Percentiles rank a stretch among this genome's conserved stretches.
Conservation (phyloP, 176 grass and related monocot genomes). For the Eragrostis nindensis region DNA sequence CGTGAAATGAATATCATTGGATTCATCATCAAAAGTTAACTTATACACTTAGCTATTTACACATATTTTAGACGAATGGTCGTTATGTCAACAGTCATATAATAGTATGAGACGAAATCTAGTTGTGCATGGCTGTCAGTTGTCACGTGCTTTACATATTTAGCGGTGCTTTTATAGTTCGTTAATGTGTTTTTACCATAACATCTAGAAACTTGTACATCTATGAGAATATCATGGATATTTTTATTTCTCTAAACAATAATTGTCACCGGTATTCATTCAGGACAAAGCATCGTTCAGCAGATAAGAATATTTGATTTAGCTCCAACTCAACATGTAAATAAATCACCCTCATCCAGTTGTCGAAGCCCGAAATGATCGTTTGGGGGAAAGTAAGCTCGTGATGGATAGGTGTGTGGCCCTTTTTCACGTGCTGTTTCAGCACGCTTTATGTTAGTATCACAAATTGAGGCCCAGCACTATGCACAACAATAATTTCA, state of each 20-base stretch:
- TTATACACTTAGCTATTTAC: no score
- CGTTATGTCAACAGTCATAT: no score
- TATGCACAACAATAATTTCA: slow-evolving; percentile 36
- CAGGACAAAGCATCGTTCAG: not conserved
- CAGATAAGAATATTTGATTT: not conserved
- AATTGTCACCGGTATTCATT: not conserved
- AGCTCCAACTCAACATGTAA: not conserved
- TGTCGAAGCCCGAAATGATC: not conserved
- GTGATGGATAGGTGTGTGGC: slow-evolving; percentile 31
- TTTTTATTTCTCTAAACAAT: no score
- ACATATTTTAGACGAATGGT: no score
- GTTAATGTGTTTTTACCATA: not conserved
- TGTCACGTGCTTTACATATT: not conserved
- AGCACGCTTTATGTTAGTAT: slow-evolving; percentile 37
- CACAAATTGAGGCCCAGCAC: slow-evolving; percentile 21
- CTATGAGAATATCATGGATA: not conserved
- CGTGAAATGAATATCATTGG: no score
- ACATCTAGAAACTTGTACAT: not conserved
- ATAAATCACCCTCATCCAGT: slow-evolving; percentile 17
- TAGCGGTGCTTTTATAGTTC: not conserved
- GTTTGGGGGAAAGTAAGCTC: slow-evolving; percentile 15
- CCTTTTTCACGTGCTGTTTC: slow-evolving; percentile 32
- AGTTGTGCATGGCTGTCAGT: not conserved
- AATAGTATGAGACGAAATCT: not conserved
- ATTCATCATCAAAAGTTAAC: no score